These are phyloP conservation scores for Talaromyces sp. DNA, from an alignment of 2,329 filamentous ascomycete species.

Conservation along the genomic window DNA sequence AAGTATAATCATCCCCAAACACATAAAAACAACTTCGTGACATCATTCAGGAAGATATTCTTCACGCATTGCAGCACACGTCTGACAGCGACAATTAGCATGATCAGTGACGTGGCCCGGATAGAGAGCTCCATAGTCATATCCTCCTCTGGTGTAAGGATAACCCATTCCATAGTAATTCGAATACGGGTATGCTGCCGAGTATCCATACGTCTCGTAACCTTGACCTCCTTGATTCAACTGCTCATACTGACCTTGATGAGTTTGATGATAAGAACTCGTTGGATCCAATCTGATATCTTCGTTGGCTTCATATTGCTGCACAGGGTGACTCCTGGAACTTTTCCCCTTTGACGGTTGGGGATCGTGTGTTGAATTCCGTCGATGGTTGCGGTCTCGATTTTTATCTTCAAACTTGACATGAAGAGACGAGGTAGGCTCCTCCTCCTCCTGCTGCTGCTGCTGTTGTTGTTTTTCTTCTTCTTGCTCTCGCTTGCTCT, in stretches of 20 bases:
- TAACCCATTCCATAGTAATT: neutral
- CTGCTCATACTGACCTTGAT: neutral
- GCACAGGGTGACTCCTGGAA: neutral
- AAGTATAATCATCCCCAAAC: neutral
- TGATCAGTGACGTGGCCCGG: neutral
- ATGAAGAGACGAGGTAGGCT: neutral
- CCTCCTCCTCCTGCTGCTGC: neutral
- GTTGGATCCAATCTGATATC: neutral
- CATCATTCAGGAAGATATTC: conserved; percentile 2
- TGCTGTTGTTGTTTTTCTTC: no score
- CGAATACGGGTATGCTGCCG: neutral
- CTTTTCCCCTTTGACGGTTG: neutral
- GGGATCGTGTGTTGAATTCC: neutral
- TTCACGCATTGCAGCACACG: conserved; percentile 1
- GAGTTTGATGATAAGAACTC: neutral
- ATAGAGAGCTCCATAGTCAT: neutral
- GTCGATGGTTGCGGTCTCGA: neutral
- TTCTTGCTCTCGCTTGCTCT: neutral
- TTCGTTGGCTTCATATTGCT: neutral
- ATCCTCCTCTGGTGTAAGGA: neutral
- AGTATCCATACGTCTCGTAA: neutral
- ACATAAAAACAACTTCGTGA: neutral
- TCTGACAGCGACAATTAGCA: conserved; percentile 1
- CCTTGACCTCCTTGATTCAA: neutral
- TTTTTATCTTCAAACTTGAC: conserved; percentile 5